Evolutionary conservation across 2,329 filamentous ascomycete genomes (phyloP).

Genomic region (Paracoccidioides brasiliensis): DNA sequence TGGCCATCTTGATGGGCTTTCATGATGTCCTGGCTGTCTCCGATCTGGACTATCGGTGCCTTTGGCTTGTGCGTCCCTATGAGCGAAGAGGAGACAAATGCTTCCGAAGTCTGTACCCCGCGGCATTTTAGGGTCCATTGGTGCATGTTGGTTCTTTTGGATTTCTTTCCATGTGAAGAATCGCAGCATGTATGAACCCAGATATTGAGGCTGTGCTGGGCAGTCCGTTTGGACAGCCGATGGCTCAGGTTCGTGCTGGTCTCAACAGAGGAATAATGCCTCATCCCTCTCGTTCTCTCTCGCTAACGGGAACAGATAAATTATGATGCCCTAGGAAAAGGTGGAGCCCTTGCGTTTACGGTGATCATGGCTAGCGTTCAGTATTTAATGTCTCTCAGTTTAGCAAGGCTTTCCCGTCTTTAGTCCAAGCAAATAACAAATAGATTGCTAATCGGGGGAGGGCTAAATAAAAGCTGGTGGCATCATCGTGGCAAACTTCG

Average conservation of each 20-base stretch:
- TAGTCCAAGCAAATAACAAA: background rate
- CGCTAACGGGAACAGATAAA: constrained; percentile 37
- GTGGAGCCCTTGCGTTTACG: constrained; percentile 47
- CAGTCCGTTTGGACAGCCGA: constrained; percentile 45
- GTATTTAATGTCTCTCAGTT: constrained; percentile 48
- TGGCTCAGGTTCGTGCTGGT: constrained; percentile 32
- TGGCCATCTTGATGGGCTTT: constrained; percentile 48
- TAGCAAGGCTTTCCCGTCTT: constrained; percentile 19
- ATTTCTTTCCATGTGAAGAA: constrained; percentile 44
- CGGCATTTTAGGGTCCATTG: constrained; percentile 46
- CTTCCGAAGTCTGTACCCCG: constrained; percentile 45
- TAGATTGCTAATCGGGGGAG: constrained; percentile 7
- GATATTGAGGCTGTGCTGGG: constrained; percentile 38
- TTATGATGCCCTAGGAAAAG: constrained; percentile 47
- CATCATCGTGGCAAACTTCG: constrained; percentile 49
- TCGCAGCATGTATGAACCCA: constrained; percentile 44
- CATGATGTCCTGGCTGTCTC: constrained; percentile 47
- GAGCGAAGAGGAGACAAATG: constrained; percentile 49
- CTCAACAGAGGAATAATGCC: background rate
- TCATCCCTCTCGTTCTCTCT: background rate
- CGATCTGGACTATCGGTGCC: constrained; percentile 46
- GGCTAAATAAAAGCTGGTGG: constrained; percentile 33
- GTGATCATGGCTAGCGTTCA: constrained; percentile 47
- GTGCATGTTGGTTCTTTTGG: constrained; percentile 43
- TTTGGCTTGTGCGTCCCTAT: constrained; percentile 49